Evolutionary conservation across 2,329 filamentous ascomycete species (phyloP), one percentile per base, ranked within the genome.

Genomic region (Aurifilum marmelostoma): DNA sequence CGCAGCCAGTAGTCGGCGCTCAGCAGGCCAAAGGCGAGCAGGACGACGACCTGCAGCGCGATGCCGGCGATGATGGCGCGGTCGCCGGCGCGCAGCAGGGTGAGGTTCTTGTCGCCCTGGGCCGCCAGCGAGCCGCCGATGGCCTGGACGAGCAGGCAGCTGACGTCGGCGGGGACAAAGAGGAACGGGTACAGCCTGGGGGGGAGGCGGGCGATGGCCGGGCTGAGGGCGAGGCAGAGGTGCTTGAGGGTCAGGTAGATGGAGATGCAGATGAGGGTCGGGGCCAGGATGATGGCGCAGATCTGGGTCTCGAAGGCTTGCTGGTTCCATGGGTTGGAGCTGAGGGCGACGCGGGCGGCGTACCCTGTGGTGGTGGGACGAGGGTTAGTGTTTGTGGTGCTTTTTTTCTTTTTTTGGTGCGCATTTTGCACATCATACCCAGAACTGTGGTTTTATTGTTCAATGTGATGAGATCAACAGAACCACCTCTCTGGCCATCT

Each of bases 171-270:
- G 66, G 85, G 84, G n/a, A 88, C 83, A 78, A 88, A 89, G 78
- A 88, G 78, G 74, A 83, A 80, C 4, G 87, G 86, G 76, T 87
- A 88, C 73, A 81, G 80, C n/a, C 76, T 77, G 24, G 86, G 83
- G 3, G 79, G 80, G 68, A 88, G 74, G 71, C 84, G 83, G n/a
- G 85, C 87, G 66, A 86, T 79, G 50, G 73, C 58, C 11, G 85
- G 82, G 76, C 80, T 81, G 71, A 87, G 79, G 61, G 81, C 77
- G 43, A 86, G 78, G 69, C 84, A 82, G 72, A 87, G 77, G 80
- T 89, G 87, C 76, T 89, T 88, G 69, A 90, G 84, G 3, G 86
- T 89, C 34, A 91, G 83, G 79, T 90, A 91, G 77, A 90, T 85
- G 74, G 83, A 84, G 72, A 88, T 86, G 77, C 87, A 88, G 77